Evolutionary conservation across 2,329 filamentous ascomycete genomes (phyloP).

Genomic region (Aspergillus novoparasiticus): DNA sequence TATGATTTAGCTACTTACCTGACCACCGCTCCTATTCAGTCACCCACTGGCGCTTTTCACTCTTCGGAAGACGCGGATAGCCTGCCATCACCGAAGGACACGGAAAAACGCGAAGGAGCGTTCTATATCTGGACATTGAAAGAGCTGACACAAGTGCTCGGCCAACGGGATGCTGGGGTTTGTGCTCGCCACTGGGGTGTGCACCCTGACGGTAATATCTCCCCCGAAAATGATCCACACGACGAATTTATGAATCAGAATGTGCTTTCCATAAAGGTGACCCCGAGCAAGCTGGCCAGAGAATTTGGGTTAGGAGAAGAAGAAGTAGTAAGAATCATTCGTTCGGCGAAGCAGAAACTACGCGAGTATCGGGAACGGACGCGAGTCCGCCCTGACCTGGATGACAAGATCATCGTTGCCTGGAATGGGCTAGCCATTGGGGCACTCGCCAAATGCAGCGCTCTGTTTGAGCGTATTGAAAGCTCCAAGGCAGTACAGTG

Average conservation of each 20-base stretch:
- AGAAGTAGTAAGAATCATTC: slow-evolving; percentile 69
- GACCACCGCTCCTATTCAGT: slow-evolving; percentile 68
- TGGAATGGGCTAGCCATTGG: slow-evolving; percentile 90
- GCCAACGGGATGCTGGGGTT: slow-evolving; percentile 68
- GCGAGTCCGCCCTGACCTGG: slow-evolving; percentile 74
- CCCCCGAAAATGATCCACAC: slow-evolving; percentile 78
- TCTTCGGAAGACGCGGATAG: slow-evolving; percentile 93
- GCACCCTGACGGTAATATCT: slow-evolving; percentile 80
- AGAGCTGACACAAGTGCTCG: slow-evolving; percentile 78
- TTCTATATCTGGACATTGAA: slow-evolving; percentile 93
- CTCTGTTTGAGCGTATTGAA: slow-evolving; percentile 65
- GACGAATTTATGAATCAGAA: slow-evolving; percentile 96
- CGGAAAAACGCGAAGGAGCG: slow-evolving; percentile 83
- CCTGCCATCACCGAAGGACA: slow-evolving; percentile 70
- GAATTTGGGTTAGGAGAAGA: slow-evolving; percentile 73
- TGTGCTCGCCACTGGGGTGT: slow-evolving; percentile 85
- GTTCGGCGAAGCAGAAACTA: slow-evolving; percentile 68
- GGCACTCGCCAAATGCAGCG: slow-evolving; percentile 74
- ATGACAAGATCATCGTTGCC: slow-evolving; percentile 83
- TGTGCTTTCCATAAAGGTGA: slow-evolving; percentile 72
- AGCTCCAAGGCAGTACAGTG: slow-evolving; percentile 62
- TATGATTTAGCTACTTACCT: slow-evolving; percentile 87
- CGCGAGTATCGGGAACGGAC: slow-evolving; percentile 71
- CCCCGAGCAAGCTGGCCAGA: slow-evolving; percentile 68
- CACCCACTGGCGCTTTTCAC: slow-evolving; percentile 73